A percentile compares a stretch with the other conserved stretches of the same genome.
Evolutionary conservation across 1,284 basidiomycete species (phyloP).

Genomic region (Apiotrichum montevideense): DNA sequence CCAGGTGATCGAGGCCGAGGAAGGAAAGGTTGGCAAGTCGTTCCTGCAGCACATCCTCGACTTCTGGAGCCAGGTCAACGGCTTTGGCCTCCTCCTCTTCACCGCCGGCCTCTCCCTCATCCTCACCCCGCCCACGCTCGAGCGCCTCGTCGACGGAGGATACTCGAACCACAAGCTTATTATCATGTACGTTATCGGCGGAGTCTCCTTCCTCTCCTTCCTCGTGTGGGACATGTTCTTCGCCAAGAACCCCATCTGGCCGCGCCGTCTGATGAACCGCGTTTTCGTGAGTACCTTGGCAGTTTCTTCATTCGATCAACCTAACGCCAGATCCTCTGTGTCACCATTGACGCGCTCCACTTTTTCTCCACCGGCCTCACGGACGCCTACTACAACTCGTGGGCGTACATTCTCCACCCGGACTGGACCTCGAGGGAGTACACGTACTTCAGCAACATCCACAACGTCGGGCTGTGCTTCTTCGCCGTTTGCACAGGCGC

Average conservation of each 20-base stretch:
- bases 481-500: conserved; percentile 37
- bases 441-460: conserved; percentile 21
- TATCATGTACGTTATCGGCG: conserved; percentile 47
- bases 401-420: conserved; percentile 27
- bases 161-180: conserved; percentile 48
- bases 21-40: not conserved
- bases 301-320: too few species aligned
- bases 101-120: conserved; percentile 42
- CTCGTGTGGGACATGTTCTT: conserved; percentile 43
- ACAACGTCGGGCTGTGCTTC: conserved; percentile 28
- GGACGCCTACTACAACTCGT: conserved; percentile 34
- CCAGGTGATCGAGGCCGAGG: not conserved
- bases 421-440: conserved; percentile 14
- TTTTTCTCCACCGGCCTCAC: conserved; percentile 28
- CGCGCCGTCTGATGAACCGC: conserved; percentile 46
- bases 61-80: conserved; percentile 35
- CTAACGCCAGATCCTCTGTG: conserved; percentile 12
- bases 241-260: conserved; percentile 46
- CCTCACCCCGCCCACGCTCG: conserved; percentile 45
- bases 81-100: conserved; percentile 44
- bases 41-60: not conserved
- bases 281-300: conserved; percentile 29
- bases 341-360: conserved; percentile 38
- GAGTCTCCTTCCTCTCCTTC: conserved; percentile 41
- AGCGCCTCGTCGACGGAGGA: conserved; percentile 30